Percentiles rank a stretch among this genome's conserved stretches.
Conservation (phyloP, 2,329 filamentous ascomycete genomes). For the Fonsecaea monophora region DNA sequence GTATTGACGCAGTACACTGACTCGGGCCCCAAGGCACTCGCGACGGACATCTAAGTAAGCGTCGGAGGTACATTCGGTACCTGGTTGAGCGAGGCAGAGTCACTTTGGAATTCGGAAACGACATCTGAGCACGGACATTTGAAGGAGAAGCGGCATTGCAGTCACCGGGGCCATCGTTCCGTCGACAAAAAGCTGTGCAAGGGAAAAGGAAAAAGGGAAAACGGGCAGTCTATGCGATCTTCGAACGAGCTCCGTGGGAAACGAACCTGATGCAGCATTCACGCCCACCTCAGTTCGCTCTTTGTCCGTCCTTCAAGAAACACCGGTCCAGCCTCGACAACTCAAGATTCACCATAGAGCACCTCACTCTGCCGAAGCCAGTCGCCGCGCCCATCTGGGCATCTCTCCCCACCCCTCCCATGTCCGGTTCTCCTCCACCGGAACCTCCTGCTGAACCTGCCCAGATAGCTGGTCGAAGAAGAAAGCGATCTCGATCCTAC, state of each 20-base stretch:
- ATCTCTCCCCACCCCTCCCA: slow-evolving; percentile 50
- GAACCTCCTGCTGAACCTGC: slow-evolving; percentile 49
- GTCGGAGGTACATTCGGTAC: slow-evolving; percentile 34
- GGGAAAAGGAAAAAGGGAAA: slow-evolving; percentile 8
- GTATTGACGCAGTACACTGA: slow-evolving; percentile 29
- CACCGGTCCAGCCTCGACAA: slow-evolving; percentile 42
- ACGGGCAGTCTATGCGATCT: slow-evolving; percentile 17
- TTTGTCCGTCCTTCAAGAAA: slow-evolving; percentile 39
- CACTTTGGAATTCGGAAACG: slow-evolving; percentile 18
- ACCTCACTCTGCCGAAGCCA: slow-evolving; percentile 40
- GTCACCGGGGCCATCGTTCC: slow-evolving; percentile 5
- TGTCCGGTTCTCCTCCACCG: slow-evolving; percentile 52
- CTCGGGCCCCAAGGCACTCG: slow-evolving; percentile 33
- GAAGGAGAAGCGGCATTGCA: slow-evolving; percentile 7
- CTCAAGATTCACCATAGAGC: slow-evolving; percentile 40
- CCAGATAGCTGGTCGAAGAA: slow-evolving; percentile 45
- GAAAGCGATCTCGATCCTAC: slow-evolving; percentile 45
- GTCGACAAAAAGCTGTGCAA: slow-evolving; percentile 5
- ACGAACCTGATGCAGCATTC: slow-evolving; percentile 39
- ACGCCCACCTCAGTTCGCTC: slow-evolving; percentile 36
- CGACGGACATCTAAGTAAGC: slow-evolving; percentile 36
- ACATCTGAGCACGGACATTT: slow-evolving; percentile 28
- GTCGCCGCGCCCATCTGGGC: slow-evolving; percentile 47
- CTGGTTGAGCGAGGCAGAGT: slow-evolving; percentile 26
- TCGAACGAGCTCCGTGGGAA: not conserved